Conservation (phyloP, 1,139 yeast species). For the Candida sp. region DNA sequence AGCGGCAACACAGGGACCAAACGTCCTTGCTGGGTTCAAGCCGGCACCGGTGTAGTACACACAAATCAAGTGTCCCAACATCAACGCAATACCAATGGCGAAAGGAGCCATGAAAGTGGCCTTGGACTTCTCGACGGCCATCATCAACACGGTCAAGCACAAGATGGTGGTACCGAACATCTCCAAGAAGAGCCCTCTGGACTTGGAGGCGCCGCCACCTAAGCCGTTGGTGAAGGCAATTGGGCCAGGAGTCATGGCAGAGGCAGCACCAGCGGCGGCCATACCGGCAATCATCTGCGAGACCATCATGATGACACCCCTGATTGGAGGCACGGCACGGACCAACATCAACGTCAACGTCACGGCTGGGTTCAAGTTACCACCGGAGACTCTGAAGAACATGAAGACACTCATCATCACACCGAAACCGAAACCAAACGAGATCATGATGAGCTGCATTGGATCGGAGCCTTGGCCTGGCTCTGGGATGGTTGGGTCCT, state of each 20-base stretch:
- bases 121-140: constrained; percentile 84
- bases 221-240: constrained; percentile 73
- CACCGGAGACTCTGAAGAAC: constrained; percentile 85
- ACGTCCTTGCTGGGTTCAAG: constrained; percentile 87
- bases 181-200: constrained; percentile 84
- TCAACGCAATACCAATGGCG: constrained; percentile 81
- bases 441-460: constrained; percentile 72
- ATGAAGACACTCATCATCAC: constrained; percentile 78
- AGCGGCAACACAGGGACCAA: constrained; percentile 84
- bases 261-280: constrained; percentile 93
- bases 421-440: constrained; percentile 89
- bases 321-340: constrained; percentile 73
- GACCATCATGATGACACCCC: constrained; percentile 68
- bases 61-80: constrained; percentile 82
- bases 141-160: constrained; percentile 77
- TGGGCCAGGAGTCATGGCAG: constrained; percentile 86
- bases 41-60: constrained; percentile 94
- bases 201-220: constrained; percentile 73
- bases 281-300: constrained; percentile 85
- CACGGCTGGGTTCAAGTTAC: constrained; percentile 91
- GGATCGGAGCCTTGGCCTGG: constrained; percentile 57
- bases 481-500: constrained; percentile 50
- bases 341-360: constrained; percentile 73
- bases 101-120: constrained; percentile 85
- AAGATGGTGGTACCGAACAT: constrained; percentile 79